These are phyloP conservation scores for Stephanodiscus minutulus DNA, from an alignment of 108 stramenopile genomes.

Conservation along the genomic window DNA sequence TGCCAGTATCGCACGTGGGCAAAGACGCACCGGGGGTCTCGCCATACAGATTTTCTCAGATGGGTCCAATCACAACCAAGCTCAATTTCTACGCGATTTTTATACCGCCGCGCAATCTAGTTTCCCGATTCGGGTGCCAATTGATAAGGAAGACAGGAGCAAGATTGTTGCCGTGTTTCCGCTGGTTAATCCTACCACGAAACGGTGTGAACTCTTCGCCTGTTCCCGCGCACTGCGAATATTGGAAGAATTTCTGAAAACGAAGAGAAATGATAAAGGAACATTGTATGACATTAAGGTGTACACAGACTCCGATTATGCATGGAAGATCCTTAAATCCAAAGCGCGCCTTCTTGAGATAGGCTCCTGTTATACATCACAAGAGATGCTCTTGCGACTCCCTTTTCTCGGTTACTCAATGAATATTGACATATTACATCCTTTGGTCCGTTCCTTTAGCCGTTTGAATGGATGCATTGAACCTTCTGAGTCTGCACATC, in stretches of 20 bases:
- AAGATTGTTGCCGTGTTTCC: slow-evolving; percentile 41
- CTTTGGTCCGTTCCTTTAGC: slow-evolving; percentile 48
- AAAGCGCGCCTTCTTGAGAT: slow-evolving; percentile 33
- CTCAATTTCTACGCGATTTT: slow-evolving; percentile 15
- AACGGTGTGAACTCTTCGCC: slow-evolving; percentile 53
- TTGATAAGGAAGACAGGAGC: slow-evolving; percentile 10
- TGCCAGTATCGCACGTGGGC: slow-evolving; percentile 28
- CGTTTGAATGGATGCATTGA: slow-evolving; percentile 42
- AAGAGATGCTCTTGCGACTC: slow-evolving; percentile 41
- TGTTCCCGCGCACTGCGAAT: slow-evolving; percentile 51
- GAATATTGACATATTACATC: slow-evolving; percentile 58
- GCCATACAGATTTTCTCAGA: slow-evolving; percentile 45
- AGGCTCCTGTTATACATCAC: slow-evolving; percentile 25
- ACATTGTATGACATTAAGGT: slow-evolving; percentile 35
- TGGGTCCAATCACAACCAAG: not conserved
- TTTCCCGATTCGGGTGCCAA: slow-evolving; percentile 31
- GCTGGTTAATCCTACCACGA: slow-evolving; percentile 45
- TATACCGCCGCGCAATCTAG: slow-evolving; percentile 23
- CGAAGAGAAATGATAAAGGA: slow-evolving; percentile 11
- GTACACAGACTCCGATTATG: slow-evolving; percentile 57
- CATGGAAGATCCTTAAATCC: slow-evolving; percentile 45
- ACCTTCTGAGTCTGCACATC: slow-evolving; percentile 16
- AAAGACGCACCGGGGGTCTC: slow-evolving; percentile 43
- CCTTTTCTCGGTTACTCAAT: slow-evolving; percentile 14
- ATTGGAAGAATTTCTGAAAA: slow-evolving; percentile 30